phyloP scores from a whole-genome alignment of 805 yeast genomes.

The Metschnikowia bowlesiae region DNA sequence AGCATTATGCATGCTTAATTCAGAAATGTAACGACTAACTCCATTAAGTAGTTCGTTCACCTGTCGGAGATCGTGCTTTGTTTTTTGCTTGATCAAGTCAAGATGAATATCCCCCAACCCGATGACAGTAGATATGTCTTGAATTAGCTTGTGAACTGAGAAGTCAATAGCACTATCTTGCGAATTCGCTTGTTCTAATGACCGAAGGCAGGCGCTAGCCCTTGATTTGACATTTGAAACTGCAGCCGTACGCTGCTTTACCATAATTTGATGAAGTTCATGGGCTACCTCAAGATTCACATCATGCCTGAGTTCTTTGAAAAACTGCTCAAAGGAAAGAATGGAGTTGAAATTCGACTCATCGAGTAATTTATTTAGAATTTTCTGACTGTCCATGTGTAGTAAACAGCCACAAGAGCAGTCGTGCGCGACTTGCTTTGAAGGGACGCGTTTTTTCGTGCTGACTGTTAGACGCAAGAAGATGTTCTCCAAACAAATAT shows the following conservation, averaged over 20 bases:
- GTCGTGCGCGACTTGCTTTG: constrained; percentile 6
- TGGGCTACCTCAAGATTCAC: not conserved
- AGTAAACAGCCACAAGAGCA: not conserved
- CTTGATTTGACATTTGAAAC: not conserved
- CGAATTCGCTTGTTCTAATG: not conserved
- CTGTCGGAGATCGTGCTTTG: not conserved
- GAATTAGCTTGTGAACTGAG: not conserved
- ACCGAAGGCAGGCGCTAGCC: not conserved
- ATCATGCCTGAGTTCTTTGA: not conserved
- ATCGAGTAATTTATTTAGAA: not conserved
- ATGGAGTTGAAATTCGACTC: constrained; percentile 1
- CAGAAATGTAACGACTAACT: not conserved
- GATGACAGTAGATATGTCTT: not conserved
- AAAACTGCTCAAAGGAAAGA: not conserved
- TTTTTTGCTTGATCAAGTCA: not conserved
- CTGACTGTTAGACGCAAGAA: not conserved
- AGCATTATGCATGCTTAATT: not conserved
- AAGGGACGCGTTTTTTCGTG: not conserved
- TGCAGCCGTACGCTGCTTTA: not conserved
- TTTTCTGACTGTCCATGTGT: not conserved
- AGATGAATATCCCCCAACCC: not conserved
- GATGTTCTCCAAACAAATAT: not conserved
- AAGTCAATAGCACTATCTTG: not conserved
- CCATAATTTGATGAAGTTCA: not conserved
- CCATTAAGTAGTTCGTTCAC: not conserved